Conservation (phyloP, 768 basidiomycete species). For the Tricholoma flavovirens region DNA sequence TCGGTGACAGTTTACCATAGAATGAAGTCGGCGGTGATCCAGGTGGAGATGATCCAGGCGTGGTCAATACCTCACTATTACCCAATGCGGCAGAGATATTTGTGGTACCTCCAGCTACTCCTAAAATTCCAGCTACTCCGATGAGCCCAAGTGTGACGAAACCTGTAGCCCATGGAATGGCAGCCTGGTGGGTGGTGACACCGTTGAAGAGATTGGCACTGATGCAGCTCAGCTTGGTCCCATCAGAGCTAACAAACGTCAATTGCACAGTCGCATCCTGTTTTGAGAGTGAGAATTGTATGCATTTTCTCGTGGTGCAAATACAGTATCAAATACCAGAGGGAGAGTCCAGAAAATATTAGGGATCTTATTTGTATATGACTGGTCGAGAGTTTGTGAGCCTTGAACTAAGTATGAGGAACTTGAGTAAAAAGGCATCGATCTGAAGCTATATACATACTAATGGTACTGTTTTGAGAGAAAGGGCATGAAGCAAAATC, state of each 20-base stretch:
- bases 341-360: background rate
- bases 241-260: background rate
- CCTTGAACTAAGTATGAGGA: background rate
- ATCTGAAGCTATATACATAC: background rate
- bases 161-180: no score
- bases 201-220: background rate
- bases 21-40: no score
- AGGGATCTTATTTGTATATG: background rate
- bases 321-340: background rate
- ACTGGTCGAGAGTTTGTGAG: background rate
- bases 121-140: no score
- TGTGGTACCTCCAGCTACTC: no score
- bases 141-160: no score
- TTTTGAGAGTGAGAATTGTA: background rate
- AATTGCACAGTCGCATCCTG: background rate
- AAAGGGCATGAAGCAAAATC: background rate
- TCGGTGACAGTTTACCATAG: no score
- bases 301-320: background rate
- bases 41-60: no score
- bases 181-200: background rate
- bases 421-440: no score
- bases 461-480: background rate
- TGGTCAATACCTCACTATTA: no score
- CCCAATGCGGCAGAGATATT: no score
- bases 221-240: background rate